Evolutionary conservation across 805 yeast species (phyloP), one percentile per base, ranked within the genome.

Genomic region (Suhomyces tanzawaensis): DNA sequence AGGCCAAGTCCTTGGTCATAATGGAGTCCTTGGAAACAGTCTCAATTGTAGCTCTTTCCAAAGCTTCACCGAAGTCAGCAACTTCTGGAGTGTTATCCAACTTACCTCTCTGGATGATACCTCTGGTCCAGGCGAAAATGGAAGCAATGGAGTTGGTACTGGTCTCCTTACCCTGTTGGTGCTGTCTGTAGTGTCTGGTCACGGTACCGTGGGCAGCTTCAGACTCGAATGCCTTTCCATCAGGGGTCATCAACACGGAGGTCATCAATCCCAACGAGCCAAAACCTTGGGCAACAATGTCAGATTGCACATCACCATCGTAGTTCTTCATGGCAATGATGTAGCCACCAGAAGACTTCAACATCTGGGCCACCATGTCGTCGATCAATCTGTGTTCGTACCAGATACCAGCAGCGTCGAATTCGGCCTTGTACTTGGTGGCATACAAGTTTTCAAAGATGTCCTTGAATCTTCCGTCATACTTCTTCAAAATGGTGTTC

Each of bases 121-220:
- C 98, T 57, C 95, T 82, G 25, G 95, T 75, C 98, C 98, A 91
- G 21, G 98, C 98, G 58, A 84, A 91, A 51, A 91, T 91, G 11
- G 96, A 89, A 3, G 98, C 98, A 64, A 91, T 91, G 13, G 97
- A 90, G 70, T 91, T 91, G 41, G 98, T 91, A 5, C 96, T 87
- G 14, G 98, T 91, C 70, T 90, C 97, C 64, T 89, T 86, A 49
- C 98, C 98, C 67, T 85, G 86, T 71, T 91, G 97, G 67, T 87
- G 88, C 68, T 83, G 93, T 72, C 97, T 85, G 72, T 76, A 91
- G 65, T 91, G 98, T 71, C 98, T 85, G 32, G 97, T 91, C 52
- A 91, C 98, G 11, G 98, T 91, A 40, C 98, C 98, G 63, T 91
- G 98, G n/a, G 98, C 98, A 42, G 98, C 98, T 73, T 91, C 98